phyloP scores from a whole-genome alignment of 192 early-diverging fungal genomes.

The Entrophospora sp. region DNA sequence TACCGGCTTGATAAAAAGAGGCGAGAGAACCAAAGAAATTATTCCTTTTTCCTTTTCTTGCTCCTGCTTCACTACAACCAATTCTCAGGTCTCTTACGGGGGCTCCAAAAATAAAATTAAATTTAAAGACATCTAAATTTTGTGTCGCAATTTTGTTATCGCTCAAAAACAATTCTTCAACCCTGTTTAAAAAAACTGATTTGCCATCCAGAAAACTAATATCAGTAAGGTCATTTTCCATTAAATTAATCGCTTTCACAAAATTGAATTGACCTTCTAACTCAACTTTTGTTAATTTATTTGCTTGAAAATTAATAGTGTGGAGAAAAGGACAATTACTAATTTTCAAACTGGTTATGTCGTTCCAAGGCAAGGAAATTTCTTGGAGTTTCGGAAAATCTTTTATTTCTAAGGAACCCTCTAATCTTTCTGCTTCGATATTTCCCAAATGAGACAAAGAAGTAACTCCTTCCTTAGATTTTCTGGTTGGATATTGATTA shows the following conservation, averaged over 20 bases:
- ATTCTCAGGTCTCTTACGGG: background rate
- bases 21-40: no score
- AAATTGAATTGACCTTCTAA: no score
- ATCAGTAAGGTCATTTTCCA: background rate
- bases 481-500: background rate
- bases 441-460: background rate
- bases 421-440: background rate
- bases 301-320: no score
- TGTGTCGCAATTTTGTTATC: background rate
- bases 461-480: background rate
- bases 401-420: background rate
- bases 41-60: background rate
- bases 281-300: no score
- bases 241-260: no score
- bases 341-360: background rate
- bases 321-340: no score
- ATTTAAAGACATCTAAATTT: background rate
- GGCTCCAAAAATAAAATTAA: background rate
- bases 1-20: no score
- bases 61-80: background rate
- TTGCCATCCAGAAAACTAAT: background rate
- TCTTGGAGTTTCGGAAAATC: background rate
- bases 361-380: background rate
- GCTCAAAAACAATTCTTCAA: background rate
- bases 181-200: background rate